Conservation (phyloP, 2,329 filamentous ascomycete genomes). For the Colletotrichum musicola region DNA sequence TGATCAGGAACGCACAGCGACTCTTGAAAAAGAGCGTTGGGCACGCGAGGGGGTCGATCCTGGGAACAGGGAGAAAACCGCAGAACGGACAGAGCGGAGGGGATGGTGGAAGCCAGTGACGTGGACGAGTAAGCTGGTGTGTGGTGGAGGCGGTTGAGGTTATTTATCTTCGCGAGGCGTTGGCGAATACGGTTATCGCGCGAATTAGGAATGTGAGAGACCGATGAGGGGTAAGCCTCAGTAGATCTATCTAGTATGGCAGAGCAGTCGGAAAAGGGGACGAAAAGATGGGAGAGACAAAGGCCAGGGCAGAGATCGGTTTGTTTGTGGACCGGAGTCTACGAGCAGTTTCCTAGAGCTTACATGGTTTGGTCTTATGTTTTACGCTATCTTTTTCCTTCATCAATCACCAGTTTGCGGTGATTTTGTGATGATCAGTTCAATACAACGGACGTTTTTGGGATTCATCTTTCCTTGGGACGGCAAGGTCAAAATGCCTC, state of each 20-base stretch:
- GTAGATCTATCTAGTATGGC: conserved; percentile 24
- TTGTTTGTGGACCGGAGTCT: conserved; percentile 34
- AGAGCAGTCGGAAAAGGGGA: conserved; percentile 20
- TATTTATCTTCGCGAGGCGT: conserved; percentile 37
- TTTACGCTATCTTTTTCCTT: conserved; percentile 21
- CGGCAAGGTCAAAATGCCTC: not conserved
- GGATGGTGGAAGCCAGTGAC: not conserved
- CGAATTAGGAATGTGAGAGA: conserved; percentile 11
- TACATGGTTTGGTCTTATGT: conserved; percentile 35
- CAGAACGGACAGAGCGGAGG: not conserved
- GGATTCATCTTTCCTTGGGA: not conserved
- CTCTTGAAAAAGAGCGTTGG: conserved; percentile 1
- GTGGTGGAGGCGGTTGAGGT: conserved; percentile 23
- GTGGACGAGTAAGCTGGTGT: not conserved
- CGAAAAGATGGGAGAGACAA: conserved; percentile 19
- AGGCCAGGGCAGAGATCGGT: conserved; percentile 27
- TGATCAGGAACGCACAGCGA: conserved; percentile 13
- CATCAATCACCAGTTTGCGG: conserved; percentile 14
- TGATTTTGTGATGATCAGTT: not conserved
- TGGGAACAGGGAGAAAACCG: not conserved
- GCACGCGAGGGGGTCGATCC: not conserved
- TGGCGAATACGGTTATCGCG: conserved; percentile 36
- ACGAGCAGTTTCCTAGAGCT: conserved; percentile 39
- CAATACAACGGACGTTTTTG: not conserved
- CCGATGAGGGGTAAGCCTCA: conserved; percentile 11